Conservation (phyloP, 192 early-diverging fungal species). For the Coemansia sp. region DNA sequence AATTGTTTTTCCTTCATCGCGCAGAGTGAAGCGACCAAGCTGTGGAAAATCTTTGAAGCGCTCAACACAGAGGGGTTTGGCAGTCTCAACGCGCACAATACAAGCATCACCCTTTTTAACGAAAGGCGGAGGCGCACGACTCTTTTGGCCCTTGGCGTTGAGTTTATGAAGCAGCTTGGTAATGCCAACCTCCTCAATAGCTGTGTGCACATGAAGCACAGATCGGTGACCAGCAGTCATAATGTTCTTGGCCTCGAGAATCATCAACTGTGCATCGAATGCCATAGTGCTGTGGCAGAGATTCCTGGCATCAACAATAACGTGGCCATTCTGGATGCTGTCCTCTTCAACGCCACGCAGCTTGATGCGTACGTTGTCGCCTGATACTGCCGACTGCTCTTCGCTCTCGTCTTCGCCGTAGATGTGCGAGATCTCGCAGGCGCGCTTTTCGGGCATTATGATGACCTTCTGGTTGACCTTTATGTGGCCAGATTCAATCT, state of each 20-base stretch:
- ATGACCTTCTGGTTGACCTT: slow-evolving; percentile 83
- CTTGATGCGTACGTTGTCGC: slow-evolving; percentile 92
- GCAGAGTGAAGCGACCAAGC: slow-evolving; percentile 96
- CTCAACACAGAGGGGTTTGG: slow-evolving; percentile 81
- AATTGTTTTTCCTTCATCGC: slow-evolving; percentile 85
- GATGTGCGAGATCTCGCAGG: slow-evolving; percentile 77
- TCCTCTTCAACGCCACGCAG: slow-evolving; percentile 94
- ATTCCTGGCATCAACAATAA: slow-evolving; percentile 74
- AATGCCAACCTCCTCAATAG: slow-evolving; percentile 84
- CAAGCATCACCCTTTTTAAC: slow-evolving; percentile 89
- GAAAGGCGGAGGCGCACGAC: slow-evolving; percentile 87
- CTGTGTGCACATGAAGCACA: slow-evolving; percentile 89
- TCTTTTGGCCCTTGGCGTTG: slow-evolving; percentile 88
- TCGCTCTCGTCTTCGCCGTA: slow-evolving; percentile 83
- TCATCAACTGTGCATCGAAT: slow-evolving; percentile 86
- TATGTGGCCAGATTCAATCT: slow-evolving; percentile 92
- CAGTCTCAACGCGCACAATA: slow-evolving; percentile 81
- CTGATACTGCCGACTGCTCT: slow-evolving; percentile 68
- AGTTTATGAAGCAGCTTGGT: slow-evolving; percentile 82
- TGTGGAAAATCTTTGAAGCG: slow-evolving; percentile 83
- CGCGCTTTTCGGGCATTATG: slow-evolving; percentile 88
- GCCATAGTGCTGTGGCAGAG: slow-evolving; percentile 76
- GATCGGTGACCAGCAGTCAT: slow-evolving; percentile 94
- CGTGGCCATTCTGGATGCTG: slow-evolving; percentile 81
- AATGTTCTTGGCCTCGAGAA: slow-evolving; percentile 94